Base-by-base conservation (phyloP, 2,329 filamentous ascomycete species). In the Tolypocladium ophioglossoides region DNA sequence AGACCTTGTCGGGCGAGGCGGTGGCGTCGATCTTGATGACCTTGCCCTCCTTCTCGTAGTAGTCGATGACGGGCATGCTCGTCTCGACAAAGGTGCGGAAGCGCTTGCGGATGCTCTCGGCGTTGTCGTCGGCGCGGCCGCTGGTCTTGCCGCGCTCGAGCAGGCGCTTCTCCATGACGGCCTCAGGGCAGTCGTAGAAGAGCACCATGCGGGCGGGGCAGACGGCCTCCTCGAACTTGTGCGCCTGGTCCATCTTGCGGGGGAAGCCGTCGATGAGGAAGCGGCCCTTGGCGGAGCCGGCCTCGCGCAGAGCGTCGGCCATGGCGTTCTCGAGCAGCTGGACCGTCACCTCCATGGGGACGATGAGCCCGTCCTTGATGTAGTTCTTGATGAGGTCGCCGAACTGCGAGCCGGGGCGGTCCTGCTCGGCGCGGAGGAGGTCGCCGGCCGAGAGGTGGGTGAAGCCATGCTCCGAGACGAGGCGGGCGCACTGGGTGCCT, bases 261-360 rank as follows among this genome's bases (percentile, higher is more conserved):
- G 94, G 94, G 77, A 97, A 99, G 14, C 94, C 87, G 69, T 84
- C 81, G 62, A 85, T 83, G 54, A 86, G 73, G 77, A 97, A 97
- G 64, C 87, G 84, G 52, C 80, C 80, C 69, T 83, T 85, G 59
- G 66, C 65, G 52, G 59, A 63, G 52, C 66, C 63, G 14, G 74
- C 71, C 54, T 77, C 72, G 54, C 77, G 66, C 52, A 96, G 82
- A 14, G 81, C 78, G 10, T 80, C 83, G 54, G 78, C 79, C 89
- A 99, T 97, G 55, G 91, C 90, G 71, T 96, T 95, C 74, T 96
- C 91, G 46, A 99, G 81, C 38, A 99, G 75, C 64, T 91, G 86
- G 56, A 99, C 87, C 6, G 94, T 99, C 51, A 97, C 91, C 72
- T 97, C 92, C 89, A 96, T 95, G n/a, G 94, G 94, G 59, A 99